Base-by-base conservation (phyloP, 2,329 filamentous ascomycete genomes). In the Diplocarpon rosae region DNA sequence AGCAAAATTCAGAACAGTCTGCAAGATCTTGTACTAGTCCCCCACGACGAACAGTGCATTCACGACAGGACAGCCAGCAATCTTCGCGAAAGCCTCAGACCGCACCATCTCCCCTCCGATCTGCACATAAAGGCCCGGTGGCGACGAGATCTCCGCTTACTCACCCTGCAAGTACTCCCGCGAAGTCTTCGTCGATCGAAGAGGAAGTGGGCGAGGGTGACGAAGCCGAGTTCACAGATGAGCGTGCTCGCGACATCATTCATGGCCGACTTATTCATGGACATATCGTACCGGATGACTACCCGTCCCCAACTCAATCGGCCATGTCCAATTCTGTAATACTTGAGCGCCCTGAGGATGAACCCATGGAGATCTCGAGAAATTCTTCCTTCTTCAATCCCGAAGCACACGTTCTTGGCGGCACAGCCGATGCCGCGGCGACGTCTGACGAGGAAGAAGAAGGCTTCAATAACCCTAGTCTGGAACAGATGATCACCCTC, bases 401-500 rank as follows among this genome's bases (percentile, higher is more conserved):
- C 7, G 75, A 77, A 42, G 72, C 73, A 1, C 78, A 84, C 54
- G 70, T 72, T 2, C 73, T 95, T 0, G 89, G 89, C 35, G 88
- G 89, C 39, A 86, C 86, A 1, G 83, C 80, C 31, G 90, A 96
- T 59, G 87, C 82, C 9, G 81, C 73, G n/a, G 83, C 75, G 31
- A 83, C 79, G 17, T 89, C 85, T 11, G 92, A 95, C 53, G 90
- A 95, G 50, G 92, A 96, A 64, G 92, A 98, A 58, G 87, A 93
- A 54, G 80, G 81, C n/a, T 77, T 90, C 42, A 77, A 83, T 56
- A 80, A 90, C 54, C 78, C 83, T 10, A 80, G 83, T 49, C 72
- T 90, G 16, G 92, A 98, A 67, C 88, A 89, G 60, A 95, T 90
- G 70, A 93, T 98, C 57, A 98, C 92, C 0, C 72, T 98, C n/a